Evolutionary conservation across 371 early-diverging fungal genomes (phyloP).

Genomic region (Choanephora cucurbitarum): DNA sequence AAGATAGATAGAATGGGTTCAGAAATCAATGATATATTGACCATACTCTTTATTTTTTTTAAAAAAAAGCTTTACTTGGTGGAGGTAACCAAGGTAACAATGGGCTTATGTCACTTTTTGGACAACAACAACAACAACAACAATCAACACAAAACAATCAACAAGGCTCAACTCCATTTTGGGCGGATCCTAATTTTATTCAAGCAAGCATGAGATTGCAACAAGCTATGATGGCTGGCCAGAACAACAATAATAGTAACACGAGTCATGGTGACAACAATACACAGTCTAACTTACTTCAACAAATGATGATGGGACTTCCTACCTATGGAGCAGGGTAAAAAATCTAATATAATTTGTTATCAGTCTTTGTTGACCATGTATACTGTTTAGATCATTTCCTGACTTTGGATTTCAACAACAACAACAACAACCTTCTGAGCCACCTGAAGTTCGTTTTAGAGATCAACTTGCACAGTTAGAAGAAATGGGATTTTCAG

Average conservation of each 20-base stretch:
- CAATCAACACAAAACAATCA: conserved; percentile 18
- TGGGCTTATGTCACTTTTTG: conserved; percentile 36
- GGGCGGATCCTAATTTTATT: conserved; percentile 52
- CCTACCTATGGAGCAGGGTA: conserved; percentile 13
- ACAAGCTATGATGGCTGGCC: conserved; percentile 34
- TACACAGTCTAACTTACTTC: conserved; percentile 18
- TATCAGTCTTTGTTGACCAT: neutral
- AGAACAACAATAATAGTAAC: neutral
- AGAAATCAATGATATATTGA: too few relatives aligned
- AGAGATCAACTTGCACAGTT: conserved; percentile 70
- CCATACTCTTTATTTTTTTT: too few relatives aligned
- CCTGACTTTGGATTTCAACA: conserved; percentile 3
- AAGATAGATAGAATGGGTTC: conserved; percentile 25
- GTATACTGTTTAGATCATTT: neutral
- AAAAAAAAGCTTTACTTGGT: conserved; percentile 22
- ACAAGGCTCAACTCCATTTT: conserved; percentile 31
- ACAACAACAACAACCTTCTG: conserved; percentile 21
- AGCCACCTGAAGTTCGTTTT: conserved; percentile 67
- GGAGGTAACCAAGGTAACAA: neutral
- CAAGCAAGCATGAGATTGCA: conserved; percentile 46
- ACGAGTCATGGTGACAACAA: conserved; percentile 20
- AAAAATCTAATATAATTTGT: neutral
- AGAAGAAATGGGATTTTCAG: conserved; percentile 85
- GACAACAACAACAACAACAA: conserved; percentile 44
- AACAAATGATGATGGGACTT: conserved; percentile 30